Conservation (phyloP, 768 basidiomycete species). For the Amanita brunnescens region DNA sequence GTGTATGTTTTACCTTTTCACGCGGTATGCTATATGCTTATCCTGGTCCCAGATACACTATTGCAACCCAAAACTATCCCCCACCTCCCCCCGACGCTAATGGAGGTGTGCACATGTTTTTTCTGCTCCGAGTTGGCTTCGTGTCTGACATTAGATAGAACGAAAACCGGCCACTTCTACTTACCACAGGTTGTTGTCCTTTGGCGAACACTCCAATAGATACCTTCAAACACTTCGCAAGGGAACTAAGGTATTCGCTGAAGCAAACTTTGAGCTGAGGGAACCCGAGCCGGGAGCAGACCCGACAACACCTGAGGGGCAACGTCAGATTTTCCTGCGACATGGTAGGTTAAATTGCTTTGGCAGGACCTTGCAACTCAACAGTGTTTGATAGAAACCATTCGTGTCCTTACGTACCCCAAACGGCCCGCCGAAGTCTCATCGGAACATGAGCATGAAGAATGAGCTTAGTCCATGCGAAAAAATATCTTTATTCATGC, state of each 20-base stretch:
- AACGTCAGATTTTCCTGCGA: slow-evolving; percentile 74
- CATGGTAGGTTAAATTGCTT: slow-evolving; percentile 46
- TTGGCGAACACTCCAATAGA: slow-evolving; percentile 49
- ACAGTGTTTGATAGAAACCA: slow-evolving; percentile 35
- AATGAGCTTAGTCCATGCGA: neutral
- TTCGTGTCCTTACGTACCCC: slow-evolving; percentile 39
- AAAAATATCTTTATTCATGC: slow-evolving; percentile 4
- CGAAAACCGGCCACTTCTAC: slow-evolving; percentile 45
- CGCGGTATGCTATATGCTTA: neutral
- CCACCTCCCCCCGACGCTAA: slow-evolving; percentile 50
- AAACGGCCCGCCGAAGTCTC: slow-evolving; percentile 11
- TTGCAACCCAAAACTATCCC: slow-evolving; percentile 62
- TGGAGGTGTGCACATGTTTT: slow-evolving; percentile 41
- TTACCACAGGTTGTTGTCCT: slow-evolving; percentile 74
- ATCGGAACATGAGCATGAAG: neutral
- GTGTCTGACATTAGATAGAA: slow-evolving; percentile 27
- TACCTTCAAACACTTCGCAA: slow-evolving; percentile 60
- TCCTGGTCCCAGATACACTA: slow-evolving; percentile 47
- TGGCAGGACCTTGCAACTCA: slow-evolving; percentile 3
- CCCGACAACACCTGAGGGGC: slow-evolving; percentile 56
- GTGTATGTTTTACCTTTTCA: slow-evolving; percentile 39
- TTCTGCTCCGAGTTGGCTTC: neutral
- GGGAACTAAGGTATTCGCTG: slow-evolving; percentile 72
- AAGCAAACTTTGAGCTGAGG: slow-evolving; percentile 68
- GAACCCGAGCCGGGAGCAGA: slow-evolving; percentile 64